A percentile compares a stretch with the other conserved stretches of the same genome.
These are phyloP conservation scores for Aureobasidium sp. DNA, from an alignment of 2,329 filamentous ascomycete species.

Conservation along the genomic window DNA sequence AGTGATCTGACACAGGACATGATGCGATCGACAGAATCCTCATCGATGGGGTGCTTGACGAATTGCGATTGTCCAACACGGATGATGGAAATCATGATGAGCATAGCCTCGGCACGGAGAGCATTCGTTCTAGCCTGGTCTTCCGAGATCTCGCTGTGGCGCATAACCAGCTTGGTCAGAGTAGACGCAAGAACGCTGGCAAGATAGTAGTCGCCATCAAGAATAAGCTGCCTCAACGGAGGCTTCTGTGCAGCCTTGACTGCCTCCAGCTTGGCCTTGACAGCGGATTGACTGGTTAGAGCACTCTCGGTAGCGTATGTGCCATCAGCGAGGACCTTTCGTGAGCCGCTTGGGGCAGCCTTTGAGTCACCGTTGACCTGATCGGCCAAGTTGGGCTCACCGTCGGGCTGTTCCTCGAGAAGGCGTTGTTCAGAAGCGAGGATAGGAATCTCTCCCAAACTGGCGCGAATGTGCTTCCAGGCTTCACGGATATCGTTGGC, in stretches of 20 bases:
- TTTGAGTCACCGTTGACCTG: constrained; percentile 77
- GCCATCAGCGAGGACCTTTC: constrained; percentile 88
- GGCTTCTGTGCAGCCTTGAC: constrained; percentile 97
- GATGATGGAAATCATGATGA: constrained; percentile 99
- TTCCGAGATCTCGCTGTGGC: constrained; percentile 84
- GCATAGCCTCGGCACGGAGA: constrained; percentile 90
- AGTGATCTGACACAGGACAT: constrained; percentile 95
- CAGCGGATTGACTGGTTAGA: constrained; percentile 82
- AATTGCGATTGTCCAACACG: constrained; percentile 98
- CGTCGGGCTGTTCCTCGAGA: constrained; percentile 71
- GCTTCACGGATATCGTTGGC: constrained; percentile 90
- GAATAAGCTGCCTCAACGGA: constrained; percentile 83
- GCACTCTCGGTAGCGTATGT: constrained; percentile 97
- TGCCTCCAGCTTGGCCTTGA: constrained; percentile 84
- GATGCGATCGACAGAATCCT: constrained; percentile 95
- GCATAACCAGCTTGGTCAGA: constrained; percentile 95
- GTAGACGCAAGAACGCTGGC: constrained; percentile 92
- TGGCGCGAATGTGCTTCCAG: constrained; percentile 91
- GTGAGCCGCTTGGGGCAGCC: constrained; percentile 67
- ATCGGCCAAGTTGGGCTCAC: constrained; percentile 52
- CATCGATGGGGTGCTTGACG: constrained; percentile 92
- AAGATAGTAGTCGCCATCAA: constrained; percentile 95
- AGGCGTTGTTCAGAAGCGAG: constrained; percentile 88
- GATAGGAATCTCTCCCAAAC: constrained; percentile 93
- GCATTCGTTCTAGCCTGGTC: constrained; percentile 85